Base-by-base conservation (phyloP, 2,329 filamentous ascomycete genomes). In the Xylaria sp. region DNA sequence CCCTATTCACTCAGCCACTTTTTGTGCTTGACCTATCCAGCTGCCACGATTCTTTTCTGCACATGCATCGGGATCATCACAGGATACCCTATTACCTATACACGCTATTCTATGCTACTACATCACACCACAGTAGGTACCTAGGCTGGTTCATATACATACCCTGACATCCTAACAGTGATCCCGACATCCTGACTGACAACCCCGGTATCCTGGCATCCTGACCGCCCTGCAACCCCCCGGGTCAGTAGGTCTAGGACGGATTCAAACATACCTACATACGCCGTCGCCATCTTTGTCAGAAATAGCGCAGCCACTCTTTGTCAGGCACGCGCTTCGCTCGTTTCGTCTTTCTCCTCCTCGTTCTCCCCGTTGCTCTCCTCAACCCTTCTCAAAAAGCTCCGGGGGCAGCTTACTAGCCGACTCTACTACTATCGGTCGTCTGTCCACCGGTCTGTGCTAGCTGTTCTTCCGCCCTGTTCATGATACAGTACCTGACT, bases 271-370 rank as follows among this genome's bases (percentile, higher is more conserved):
- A 61, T 40, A 60, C 57, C 50, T 54, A 60, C 37, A 37, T 47
- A n/a, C 29, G 47, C 50, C 25, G 32, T 18, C 23, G 32, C 27
- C 48, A 35, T 55, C 42, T 37, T 68, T 29, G 37, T 57, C 42
- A 58, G 62, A 70, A 70, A 68, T 70, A 65, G 57, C 61, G 65
- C 61, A 64, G 51, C 44, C 42, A 18, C 50, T 61, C 53, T 66
- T 48, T 60, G 29, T 60, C 54, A 40, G 35, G 27, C 23, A 6
- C 48, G 13, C 48, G n/a, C 25, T 47, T 65, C 32, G 16, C 6
- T 35, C 23, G 37, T 51, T 12, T 50, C 25, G 37, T 57, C 51
- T 6, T 40, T 44, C 53, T 29, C 51, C 58, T 63, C 51, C 32
- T 48, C 27, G 23, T 65, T 27, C 55, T 59, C 53, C 5, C 6